Evolutionary conservation across 257 asterid genomes (phyloP).

Genomic region (Solanum medicagineum): DNA sequence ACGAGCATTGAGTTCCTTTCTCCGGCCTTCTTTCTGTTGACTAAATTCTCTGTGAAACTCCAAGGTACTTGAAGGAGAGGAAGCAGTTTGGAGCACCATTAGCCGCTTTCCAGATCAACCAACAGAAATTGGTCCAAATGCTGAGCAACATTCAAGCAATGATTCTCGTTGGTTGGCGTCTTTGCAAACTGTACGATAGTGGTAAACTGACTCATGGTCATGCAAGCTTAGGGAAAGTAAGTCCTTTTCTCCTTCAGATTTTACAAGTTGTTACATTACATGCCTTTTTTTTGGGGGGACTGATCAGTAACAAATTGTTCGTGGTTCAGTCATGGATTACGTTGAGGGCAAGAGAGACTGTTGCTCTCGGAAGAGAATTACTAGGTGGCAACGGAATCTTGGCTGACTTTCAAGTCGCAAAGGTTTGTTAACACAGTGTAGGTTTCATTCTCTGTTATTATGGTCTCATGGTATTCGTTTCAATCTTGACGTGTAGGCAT

Average conservation of each 20-base stretch:
- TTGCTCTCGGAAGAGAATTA: conserved; percentile 79
- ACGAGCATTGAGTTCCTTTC: neutral
- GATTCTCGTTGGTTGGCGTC: conserved; percentile 88
- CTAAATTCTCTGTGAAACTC: neutral
- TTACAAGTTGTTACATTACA: neutral
- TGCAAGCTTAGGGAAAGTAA: conserved; percentile 95
- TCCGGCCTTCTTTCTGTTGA: neutral
- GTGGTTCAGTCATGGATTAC: conserved; percentile 70
- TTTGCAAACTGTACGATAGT: conserved; percentile 85
- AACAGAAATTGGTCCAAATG: conserved; percentile 84
- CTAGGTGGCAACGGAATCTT: conserved; percentile 91
- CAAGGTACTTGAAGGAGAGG: conserved; percentile 88
- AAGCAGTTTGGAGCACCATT: conserved; percentile 95
- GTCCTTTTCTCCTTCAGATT: neutral
- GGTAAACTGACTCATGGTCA: conserved; percentile 95
- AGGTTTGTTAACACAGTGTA: conserved; percentile 27
- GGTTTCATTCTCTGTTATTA: neutral
- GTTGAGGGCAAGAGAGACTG: conserved; percentile 73
- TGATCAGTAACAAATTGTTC: neutral
- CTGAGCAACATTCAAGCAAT: conserved; percentile 82
- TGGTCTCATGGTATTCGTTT: neutral
- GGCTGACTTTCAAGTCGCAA: conserved; percentile 74
- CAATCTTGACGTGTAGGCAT: conserved; percentile 39
- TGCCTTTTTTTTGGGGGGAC: neutral
- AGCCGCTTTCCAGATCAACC: conserved; percentile 95